Conservation (phyloP, 139 green algal genomes). For the Haematococcus lacustris region DNA sequence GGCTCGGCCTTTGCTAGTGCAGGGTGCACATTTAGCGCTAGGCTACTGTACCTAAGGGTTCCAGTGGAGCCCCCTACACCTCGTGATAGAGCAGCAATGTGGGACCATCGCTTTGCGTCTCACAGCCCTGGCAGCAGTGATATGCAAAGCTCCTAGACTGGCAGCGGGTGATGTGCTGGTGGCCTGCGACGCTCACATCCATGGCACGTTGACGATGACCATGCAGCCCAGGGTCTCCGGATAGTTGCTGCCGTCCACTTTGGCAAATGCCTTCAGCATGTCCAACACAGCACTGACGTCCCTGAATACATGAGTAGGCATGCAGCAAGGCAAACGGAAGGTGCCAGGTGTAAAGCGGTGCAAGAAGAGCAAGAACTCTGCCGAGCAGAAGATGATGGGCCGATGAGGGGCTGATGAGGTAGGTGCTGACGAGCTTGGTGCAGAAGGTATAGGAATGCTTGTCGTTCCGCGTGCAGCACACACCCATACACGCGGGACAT, state of each 20-base stretch:
- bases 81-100: too few species aligned
- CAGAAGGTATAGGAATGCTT: not conserved
- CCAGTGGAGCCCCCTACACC: too few species aligned
- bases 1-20: too few species aligned
- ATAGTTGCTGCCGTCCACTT: constrained; percentile 67
- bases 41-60: too few species aligned
- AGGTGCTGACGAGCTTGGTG: not conserved
- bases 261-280: constrained; percentile 36
- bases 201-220: constrained; percentile 87
- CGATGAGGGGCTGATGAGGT: not conserved
- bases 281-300: constrained; percentile 43
- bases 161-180: too few species aligned
- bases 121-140: too few species aligned
- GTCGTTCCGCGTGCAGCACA: too few species aligned
- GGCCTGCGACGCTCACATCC: too few species aligned
- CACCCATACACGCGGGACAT: too few species aligned
- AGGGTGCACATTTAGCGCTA: too few species aligned
- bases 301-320: constrained; percentile 24
- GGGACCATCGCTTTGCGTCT: too few species aligned
- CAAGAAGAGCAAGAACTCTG: not conserved
- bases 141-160: too few species aligned
- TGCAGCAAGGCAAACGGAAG: not conserved
- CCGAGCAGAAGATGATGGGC: not conserved
- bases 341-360: not conserved
- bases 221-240: constrained; percentile 75